Base-by-base conservation (phyloP, 805 yeast species). In the Starmerella etchellsii region DNA sequence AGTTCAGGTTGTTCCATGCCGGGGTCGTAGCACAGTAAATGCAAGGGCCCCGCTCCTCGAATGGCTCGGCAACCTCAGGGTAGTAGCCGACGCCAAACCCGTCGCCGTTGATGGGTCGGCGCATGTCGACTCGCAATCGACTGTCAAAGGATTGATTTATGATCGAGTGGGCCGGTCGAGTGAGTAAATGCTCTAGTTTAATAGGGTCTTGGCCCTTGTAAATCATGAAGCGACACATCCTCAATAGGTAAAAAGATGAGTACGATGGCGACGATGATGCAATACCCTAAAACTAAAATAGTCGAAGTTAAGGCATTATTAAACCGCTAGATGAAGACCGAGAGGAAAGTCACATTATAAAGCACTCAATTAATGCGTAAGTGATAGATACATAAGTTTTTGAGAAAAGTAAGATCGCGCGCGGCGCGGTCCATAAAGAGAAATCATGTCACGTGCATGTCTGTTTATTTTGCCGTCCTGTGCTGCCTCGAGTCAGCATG, bases 81-180 rank as follows among this genome's bases (percentile, higher is more conserved):
- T 91, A 91, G 62, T 91, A 91, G 1, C 97, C 97, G 19, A 91
- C 88, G 2, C 98, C 98, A 60, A 91, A 91, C 0, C 98, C 98
- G 60, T 91, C 98, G 31, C 98, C 98, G 58, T 91, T 91, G 51
- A 91, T 83, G 2, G 98, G 97, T 39, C 94, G 74, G 49, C 93
- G 66, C 53, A 76, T 78, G 55, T 91, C 97, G 15, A 91, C 67
- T 41, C 98, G 68, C 30, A 91, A 67, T 36, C 98, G 63, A 31
- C 91, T 77, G 58, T 91, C 98, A 55, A 81, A 91, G 2, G 95
- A 82, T 57, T 91, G 98, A 59, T 88, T 88, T 58, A 91, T 91
- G 55, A 91, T 91, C 3, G 96, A 85, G 58, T 91, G 98, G 1
- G 95, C 96, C 0, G 98, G 98, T 43, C 84, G 73, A 3, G 98